Percentiles rank a stretch among this genome's conserved stretches.
These are phyloP conservation scores for Linnemannia zychae DNA, from an alignment of 192 early-diverging fungal genomes.

Conservation along the genomic window DNA sequence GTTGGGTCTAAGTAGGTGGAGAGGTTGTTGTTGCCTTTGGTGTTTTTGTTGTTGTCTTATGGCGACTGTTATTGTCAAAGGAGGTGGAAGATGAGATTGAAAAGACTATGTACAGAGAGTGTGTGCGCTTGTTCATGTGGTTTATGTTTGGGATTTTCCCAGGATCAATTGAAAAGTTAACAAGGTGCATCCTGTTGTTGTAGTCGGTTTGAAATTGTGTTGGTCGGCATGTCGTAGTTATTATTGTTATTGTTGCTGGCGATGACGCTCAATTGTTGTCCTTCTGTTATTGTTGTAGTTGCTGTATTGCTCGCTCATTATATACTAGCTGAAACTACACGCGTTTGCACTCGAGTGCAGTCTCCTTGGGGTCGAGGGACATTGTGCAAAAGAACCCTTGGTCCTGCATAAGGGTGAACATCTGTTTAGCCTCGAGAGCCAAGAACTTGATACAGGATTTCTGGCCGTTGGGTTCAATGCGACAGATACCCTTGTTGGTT, in stretches of 20 bases:
- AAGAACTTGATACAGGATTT: slow-evolving; percentile 53
- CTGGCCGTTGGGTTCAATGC: slow-evolving; percentile 53
- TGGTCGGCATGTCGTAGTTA: background rate
- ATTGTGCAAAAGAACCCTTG: slow-evolving; percentile 56
- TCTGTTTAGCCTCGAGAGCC: slow-evolving; percentile 52
- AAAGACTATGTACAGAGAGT: background rate
- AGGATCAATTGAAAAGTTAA: background rate
- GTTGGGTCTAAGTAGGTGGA: background rate
- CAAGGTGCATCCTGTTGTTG: background rate
- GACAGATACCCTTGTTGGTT: slow-evolving; percentile 52
- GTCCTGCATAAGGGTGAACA: slow-evolving; percentile 58
- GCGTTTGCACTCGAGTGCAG: slow-evolving; percentile 49
- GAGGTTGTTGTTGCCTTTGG: background rate
- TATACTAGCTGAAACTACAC: slow-evolving; percentile 13
- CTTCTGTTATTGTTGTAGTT: background rate
- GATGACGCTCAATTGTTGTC: background rate
- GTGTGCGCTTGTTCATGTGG: background rate
- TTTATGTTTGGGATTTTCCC: background rate
- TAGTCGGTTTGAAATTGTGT: background rate
- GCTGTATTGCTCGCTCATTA: background rate
- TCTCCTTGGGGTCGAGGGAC: slow-evolving; percentile 44
- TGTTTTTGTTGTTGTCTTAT: background rate
- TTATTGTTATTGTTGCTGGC: background rate
- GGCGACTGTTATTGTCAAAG: background rate
- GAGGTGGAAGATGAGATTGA: background rate